Conservation (phyloP, 345 rosid species). For the Acer yangbiense region DNA sequence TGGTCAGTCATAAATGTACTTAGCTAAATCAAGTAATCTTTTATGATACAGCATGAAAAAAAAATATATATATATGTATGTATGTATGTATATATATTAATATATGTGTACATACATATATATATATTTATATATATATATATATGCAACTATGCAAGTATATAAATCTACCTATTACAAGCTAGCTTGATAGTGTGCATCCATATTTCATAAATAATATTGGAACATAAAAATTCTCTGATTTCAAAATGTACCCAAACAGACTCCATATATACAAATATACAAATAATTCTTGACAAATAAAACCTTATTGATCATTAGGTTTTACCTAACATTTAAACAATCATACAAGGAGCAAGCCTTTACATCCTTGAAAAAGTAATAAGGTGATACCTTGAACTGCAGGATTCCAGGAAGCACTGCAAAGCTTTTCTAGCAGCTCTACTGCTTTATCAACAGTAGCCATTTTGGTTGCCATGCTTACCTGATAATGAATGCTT, state of each 20-base stretch:
- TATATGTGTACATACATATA: background rate
- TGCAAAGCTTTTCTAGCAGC: conserved; percentile 81
- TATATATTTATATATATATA: background rate
- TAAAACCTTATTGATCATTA: background rate
- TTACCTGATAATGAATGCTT: conserved; percentile 51
- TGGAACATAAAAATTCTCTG: background rate
- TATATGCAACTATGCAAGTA: too few species aligned
- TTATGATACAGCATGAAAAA: background rate
- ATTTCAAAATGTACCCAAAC: background rate
- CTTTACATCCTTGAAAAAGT: background rate
- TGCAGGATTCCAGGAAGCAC: conserved; percentile 87
- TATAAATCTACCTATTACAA: background rate
- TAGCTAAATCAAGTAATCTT: too few species aligned
- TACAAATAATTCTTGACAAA: background rate
- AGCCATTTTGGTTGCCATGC: conserved; percentile 97
- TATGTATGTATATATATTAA: too few species aligned
- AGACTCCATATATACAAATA: background rate
- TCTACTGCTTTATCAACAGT: conserved; percentile 80
- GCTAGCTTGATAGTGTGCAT: background rate
- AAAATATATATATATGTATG: background rate
- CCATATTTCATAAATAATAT: background rate
- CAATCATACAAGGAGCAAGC: background rate
- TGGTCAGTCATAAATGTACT: background rate
- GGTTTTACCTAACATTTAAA: background rate
- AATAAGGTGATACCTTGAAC: conserved; percentile 61